Percentiles rank a stretch among this genome's conserved stretches.
Evolutionary conservation across 1,139 yeast genomes (phyloP).

Genomic region (Nematodospora anomalae): DNA sequence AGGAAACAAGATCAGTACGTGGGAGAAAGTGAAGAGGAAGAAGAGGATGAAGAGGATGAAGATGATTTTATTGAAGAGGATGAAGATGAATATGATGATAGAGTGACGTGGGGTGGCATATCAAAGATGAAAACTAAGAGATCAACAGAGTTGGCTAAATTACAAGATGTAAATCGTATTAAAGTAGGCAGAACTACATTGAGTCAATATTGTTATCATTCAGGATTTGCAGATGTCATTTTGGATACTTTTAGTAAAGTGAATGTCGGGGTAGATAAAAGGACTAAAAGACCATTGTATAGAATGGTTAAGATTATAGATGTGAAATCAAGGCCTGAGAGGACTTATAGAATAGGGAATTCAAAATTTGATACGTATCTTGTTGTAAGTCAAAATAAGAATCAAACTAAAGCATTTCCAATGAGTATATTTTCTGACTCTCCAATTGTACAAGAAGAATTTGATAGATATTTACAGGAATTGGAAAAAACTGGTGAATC

Average conservation of each 20-base stretch:
- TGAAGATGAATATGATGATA: conserved; percentile 41
- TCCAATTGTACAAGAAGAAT: conserved; percentile 66
- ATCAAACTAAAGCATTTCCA: conserved; percentile 70
- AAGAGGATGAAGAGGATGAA: conserved; percentile 36
- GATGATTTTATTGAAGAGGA: conserved; percentile 45
- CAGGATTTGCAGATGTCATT: conserved; percentile 69
- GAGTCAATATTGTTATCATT: conserved; percentile 75
- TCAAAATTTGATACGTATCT: conserved; percentile 62
- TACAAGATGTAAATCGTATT: conserved; percentile 65
- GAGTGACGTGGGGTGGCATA: conserved; percentile 55
- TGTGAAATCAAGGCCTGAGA: conserved; percentile 52
- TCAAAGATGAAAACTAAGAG: conserved; percentile 25
- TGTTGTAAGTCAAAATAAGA: conserved; percentile 61
- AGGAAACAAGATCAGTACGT: conserved; percentile 31
- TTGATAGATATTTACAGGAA: conserved; percentile 63
- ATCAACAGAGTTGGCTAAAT: conserved; percentile 37
- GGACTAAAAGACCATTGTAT: conserved; percentile 66
- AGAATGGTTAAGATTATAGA: conserved; percentile 81
- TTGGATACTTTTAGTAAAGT: conserved; percentile 79
- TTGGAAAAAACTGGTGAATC: conserved; percentile 59
- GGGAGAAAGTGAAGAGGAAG: conserved; percentile 34
- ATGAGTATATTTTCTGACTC: conserved; percentile 81
- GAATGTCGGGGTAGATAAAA: conserved; percentile 70
- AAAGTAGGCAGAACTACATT: conserved; percentile 77
- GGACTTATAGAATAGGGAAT: conserved; percentile 56